Evolutionary conservation across 495 filamentous ascomycete species (phyloP).

Genomic region (Xanthoparmelia taractica): DNA sequence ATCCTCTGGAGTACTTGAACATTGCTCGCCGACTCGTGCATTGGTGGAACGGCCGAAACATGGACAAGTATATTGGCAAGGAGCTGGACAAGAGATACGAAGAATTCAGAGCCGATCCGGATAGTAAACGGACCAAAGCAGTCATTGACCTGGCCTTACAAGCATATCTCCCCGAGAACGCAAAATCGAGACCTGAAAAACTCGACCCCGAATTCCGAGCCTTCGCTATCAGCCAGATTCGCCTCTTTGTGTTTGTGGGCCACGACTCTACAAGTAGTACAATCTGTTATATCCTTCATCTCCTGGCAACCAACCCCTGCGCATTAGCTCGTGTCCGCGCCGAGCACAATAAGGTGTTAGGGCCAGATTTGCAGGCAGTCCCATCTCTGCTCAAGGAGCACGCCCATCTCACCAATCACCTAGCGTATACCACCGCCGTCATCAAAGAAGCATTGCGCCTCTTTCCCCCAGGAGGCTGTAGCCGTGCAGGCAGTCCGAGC

Average conservation of each 20-base stretch:
- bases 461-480: constrained; percentile 36
- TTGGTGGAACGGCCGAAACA: constrained; percentile 26
- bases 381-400: constrained; percentile 27
- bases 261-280: constrained; percentile 36
- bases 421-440: constrained; percentile 40
- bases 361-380: constrained; percentile 12
- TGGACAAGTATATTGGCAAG: constrained; percentile 23
- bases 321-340: constrained; percentile 33
- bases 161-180: constrained; percentile 26
- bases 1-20: constrained; percentile 20
- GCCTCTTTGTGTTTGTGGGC: constrained; percentile 32
- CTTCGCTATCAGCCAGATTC: constrained; percentile 27
- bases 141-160: constrained; percentile 36
- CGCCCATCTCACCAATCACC: constrained; percentile 35
- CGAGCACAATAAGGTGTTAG: constrained; percentile 40
- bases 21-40: not conserved
- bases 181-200: constrained; percentile 28
- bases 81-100: constrained; percentile 30
- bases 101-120: constrained; percentile 7
- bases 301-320: constrained; percentile 40
- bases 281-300: constrained; percentile 35
- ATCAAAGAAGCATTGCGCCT: constrained; percentile 45
- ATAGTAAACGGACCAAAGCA: constrained; percentile 15
- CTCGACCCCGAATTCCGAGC: constrained; percentile 14
- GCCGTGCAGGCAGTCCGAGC: constrained; percentile 33